phyloP scores from a whole-genome alignment of 768 basidiomycete species.

The Polyporus arcularius region DNA sequence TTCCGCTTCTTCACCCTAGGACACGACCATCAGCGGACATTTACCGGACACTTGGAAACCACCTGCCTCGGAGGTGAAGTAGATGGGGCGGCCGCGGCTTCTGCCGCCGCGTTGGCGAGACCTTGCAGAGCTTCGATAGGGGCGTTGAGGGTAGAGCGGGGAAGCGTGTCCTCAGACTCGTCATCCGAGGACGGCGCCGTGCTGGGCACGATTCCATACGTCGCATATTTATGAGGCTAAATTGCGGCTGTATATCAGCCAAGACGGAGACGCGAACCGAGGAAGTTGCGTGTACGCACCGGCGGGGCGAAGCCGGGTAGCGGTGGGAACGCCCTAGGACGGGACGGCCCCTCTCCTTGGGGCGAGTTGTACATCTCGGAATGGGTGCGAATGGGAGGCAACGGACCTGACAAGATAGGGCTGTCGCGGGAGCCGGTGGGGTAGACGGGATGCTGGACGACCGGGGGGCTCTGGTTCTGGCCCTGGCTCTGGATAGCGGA shows the following conservation, averaged over 20 bases:
- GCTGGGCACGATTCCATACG: conserved; percentile 87
- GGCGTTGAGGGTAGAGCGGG: conserved; percentile 81
- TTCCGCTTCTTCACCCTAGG: conserved; percentile 80
- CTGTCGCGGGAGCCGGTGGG: conserved; percentile 12
- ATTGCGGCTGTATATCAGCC: conserved; percentile 16
- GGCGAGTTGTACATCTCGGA: conserved; percentile 33
- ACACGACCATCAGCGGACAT: conserved; percentile 3
- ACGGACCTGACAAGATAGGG: conserved; percentile 13
- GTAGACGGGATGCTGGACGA: conserved; percentile 30
- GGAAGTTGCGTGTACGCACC: conserved; percentile 42
- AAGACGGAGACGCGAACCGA: conserved; percentile 19
- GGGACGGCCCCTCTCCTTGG: conserved; percentile 31
- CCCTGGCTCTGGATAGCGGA: conserved; percentile 55
- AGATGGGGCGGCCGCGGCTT: conserved; percentile 83
- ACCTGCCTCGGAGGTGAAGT: conserved; percentile 58
- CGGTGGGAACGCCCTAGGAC: conserved; percentile 67
- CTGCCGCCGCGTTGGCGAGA: conserved; percentile 92
- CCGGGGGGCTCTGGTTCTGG: conserved; percentile 31
- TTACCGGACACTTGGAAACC: background rate
- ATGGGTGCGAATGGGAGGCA: conserved; percentile 20
- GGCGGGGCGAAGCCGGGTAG: conserved; percentile 92
- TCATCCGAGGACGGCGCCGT: conserved; percentile 86
- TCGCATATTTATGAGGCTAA: conserved; percentile 87
- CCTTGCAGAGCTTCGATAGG: conserved; percentile 95
- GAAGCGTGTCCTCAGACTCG: conserved; percentile 87